A percentile compares a stretch with the other conserved stretches of the same genome.
phyloP scores from a whole-genome alignment of 2,329 filamentous ascomycete genomes.

The Hymenoscyphus infarciens region DNA sequence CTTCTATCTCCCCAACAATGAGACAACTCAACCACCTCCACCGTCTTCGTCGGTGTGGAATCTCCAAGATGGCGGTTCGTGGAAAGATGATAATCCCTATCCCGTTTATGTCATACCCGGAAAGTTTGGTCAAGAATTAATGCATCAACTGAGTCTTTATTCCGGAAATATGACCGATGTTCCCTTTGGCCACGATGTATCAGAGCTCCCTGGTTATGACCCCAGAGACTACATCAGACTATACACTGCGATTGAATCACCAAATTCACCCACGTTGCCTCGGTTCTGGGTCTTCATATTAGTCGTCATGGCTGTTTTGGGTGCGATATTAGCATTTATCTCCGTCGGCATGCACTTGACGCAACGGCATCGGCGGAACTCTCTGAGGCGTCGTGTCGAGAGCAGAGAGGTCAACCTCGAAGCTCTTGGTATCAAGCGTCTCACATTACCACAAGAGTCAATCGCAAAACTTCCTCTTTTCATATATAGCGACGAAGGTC shows the following conservation, averaged over 20 bases:
- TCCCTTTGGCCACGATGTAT: conserved; percentile 56
- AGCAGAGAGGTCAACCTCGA: conserved; percentile 83
- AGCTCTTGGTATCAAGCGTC: conserved; percentile 75
- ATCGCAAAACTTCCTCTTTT: conserved; percentile 75
- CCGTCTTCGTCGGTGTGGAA: conserved; percentile 65
- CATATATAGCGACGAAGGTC: conserved; percentile 62
- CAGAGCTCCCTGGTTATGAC: conserved; percentile 51
- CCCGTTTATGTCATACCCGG: conserved; percentile 82
- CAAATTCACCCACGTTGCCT: conserved; percentile 51
- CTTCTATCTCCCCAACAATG: conserved; percentile 58
- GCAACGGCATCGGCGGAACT: conserved; percentile 66
- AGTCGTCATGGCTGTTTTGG: conserved; percentile 67
- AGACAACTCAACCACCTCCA: conserved; percentile 60
- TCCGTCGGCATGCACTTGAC: conserved; percentile 73
- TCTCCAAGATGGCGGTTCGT: conserved; percentile 64
- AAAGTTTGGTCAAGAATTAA: conserved; percentile 60
- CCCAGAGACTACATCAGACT: conserved; percentile 58
- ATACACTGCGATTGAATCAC: conserved; percentile 52
- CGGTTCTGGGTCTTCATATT: conserved; percentile 78
- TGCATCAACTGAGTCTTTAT: conserved; percentile 70
- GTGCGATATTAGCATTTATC: conserved; percentile 63
- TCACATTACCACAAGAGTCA: conserved; percentile 70
- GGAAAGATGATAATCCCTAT: conserved; percentile 67
- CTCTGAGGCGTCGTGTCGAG: conserved; percentile 66
- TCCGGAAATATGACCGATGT: conserved; percentile 68